Base-by-base conservation (phyloP, 257 asterid species). In the Solanum sitiens region DNA sequence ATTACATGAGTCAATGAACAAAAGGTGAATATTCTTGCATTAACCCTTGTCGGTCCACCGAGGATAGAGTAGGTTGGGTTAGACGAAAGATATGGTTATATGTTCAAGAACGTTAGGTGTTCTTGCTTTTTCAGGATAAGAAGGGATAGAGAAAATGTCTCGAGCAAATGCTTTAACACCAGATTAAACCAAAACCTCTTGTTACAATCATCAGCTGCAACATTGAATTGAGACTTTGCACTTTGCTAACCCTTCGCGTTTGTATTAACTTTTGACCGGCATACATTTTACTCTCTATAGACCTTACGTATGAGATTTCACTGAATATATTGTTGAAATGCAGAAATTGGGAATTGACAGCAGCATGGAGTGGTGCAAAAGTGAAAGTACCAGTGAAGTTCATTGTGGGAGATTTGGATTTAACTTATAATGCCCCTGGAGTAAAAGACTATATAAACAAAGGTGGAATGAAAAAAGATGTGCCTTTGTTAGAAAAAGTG, bases 311-410 rank as follows among this genome's bases (percentile, higher is more conserved):
- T 6, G 39, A 27, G 1, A 68, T 68, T 68, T 30, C 5, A 68
- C 23, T 3, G 0, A 0, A n/a, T 68, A 68, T 30, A 21, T 68
- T 5, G 6, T 68, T 68, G 33, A 77, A 35, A 33, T 88, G 68
- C 68, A 91, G 93, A 89, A 90, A 92, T 35, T 93, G 95, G 95
- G 95, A 93, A 87, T 73, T 93, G 89, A 93, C 92, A 9, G 95
- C 92, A 32, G 89, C 95, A 10, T 93, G 95, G 94, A 93, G 89
- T 2, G 93, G 90, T 59, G 73, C 91, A 3, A 85, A 87, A 42
- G 71, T 93, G 10, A 87, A 87, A 87, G 93, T 93, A 72, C 94
- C 94, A 3, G 92, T 89, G 12, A 93, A 91, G 87, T 93, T 93
- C 77, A 83, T 93, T 75, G 74, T 91, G 3, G 95, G 95, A 33